phyloP scores from a whole-genome alignment of 225 moss, liverwort and hornwort genomes.

The Sphagnum tenellum region DNA sequence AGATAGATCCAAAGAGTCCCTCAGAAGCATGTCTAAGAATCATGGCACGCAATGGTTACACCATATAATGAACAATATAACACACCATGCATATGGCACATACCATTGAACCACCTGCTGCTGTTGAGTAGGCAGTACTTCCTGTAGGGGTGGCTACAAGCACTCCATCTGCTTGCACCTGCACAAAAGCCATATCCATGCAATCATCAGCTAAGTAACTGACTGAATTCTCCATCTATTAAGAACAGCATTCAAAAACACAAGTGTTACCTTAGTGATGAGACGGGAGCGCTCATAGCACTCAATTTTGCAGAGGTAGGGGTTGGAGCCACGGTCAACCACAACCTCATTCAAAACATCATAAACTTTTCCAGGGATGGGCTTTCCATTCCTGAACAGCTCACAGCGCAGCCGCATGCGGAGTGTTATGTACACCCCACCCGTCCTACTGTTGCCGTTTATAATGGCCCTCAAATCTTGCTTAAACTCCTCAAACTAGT shows the following conservation, averaged over 20 bases:
- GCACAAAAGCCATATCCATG: not conserved
- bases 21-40: too few species aligned
- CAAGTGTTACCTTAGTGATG: constrained; percentile 58
- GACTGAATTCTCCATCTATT: too few species aligned
- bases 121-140: constrained; percentile 70
- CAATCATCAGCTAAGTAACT: not conserved
- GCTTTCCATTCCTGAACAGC: constrained; percentile 64
- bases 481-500: constrained; percentile 53
- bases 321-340: constrained; percentile 87
- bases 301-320: constrained; percentile 91
- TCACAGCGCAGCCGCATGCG: constrained; percentile 91
- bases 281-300: constrained; percentile 88
- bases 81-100: too few species aligned
- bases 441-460: constrained; percentile 57
- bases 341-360: constrained; percentile 97
- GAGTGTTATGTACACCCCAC: constrained; percentile 88
- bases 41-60: too few species aligned
- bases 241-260: not conserved
- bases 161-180: constrained; percentile 94
- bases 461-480: constrained; percentile 67
- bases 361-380: constrained; percentile 80
- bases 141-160: constrained; percentile 93
- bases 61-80: too few species aligned
- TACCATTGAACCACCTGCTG: constrained; percentile 90
- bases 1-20: too few species aligned